Evolutionary conservation across 805 yeast genomes (phyloP), one percentile per base, ranked within the genome.

Genomic region (Nematodospora valgi): DNA sequence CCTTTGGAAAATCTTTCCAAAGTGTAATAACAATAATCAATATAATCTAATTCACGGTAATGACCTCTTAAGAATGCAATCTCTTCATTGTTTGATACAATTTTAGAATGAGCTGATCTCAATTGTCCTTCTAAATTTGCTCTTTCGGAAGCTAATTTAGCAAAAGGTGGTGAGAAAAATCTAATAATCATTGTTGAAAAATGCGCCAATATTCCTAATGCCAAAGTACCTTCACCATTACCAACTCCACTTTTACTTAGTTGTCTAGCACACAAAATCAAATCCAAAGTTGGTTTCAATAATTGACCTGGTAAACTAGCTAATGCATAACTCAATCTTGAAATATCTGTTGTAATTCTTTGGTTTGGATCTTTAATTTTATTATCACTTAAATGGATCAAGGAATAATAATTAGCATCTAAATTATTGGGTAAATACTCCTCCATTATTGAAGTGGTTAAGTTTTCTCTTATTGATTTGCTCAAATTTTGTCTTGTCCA

Each of bases 151-250:
- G 93, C 83, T 31, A 86, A 66, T 51, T 74, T 82, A 11, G 95
- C 89, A 52, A 89, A 89, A 32, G 93, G 93, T 13, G 98, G 98
- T 3, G 95, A 86, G 47, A 88, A 76, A 34, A 85, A 65, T 46
- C 82, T 73, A 47, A 89, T 63, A 25, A 83, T 63, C 18, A 79
- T 69, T 3, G 95, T 86, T 22, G 96, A 86, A 22, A 82, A 59
- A 52, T 86, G 93, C 3, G 94, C 87, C 35, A 89, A 66, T 30
- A 86, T 51, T 2, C 96, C 96, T 20, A 89, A 68, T 2, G 84
- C 73, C 31, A 89, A 54, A 0, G 87, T 82, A 5, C 89, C 89
- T 57, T 84, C 94, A 4, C 89, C 80, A 44, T 81, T 75, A 11
- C 80, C 78, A 35, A 81, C 85, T 14, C 82, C 84, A 35, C 62